A percentile compares a stretch with the other conserved stretches of the same genome.
Evolutionary conservation across 805 yeast genomes (phyloP).

Genomic region (Tetrapisispora fleetii): DNA sequence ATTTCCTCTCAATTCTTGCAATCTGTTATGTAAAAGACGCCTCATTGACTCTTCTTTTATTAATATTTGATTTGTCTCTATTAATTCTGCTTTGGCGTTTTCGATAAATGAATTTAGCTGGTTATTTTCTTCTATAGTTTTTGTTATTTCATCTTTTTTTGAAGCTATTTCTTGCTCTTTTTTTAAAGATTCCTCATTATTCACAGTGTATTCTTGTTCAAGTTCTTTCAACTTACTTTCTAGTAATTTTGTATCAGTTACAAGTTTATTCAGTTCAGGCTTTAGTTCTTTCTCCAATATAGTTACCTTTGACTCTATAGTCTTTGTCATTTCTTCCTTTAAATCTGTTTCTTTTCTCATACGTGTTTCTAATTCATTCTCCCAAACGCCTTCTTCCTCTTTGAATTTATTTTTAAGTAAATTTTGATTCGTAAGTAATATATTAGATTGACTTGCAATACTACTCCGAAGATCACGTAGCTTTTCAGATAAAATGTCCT

Average conservation of each 20-base stretch:
- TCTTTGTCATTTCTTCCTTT: conserved; percentile 12
- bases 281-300: conserved; percentile 8
- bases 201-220: not conserved
- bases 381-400: conserved; percentile 18
- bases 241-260: not conserved
- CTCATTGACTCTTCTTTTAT: conserved; percentile 40
- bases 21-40: conserved; percentile 54
- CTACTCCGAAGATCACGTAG: conserved; percentile 12
- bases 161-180: conserved; percentile 10
- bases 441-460: conserved; percentile 13
- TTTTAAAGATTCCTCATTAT: conserved; percentile 11
- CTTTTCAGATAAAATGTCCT: conserved; percentile 19
- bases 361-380: conserved; percentile 3
- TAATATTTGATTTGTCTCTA: conserved; percentile 30
- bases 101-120: conserved; percentile 20
- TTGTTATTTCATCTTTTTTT: conserved; percentile 19
- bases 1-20: conserved; percentile 87
- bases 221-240: not conserved
- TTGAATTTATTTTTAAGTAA: conserved; percentile 13
- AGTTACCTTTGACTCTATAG: conserved; percentile 23
- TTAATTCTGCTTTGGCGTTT: conserved; percentile 26
- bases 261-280: not conserved
- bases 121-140: not conserved
- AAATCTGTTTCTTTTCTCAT: not conserved
- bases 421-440: conserved; percentile 8